Conservation (phyloP, 768 basidiomycete genomes). For the Tremella mesenterica region DNA sequence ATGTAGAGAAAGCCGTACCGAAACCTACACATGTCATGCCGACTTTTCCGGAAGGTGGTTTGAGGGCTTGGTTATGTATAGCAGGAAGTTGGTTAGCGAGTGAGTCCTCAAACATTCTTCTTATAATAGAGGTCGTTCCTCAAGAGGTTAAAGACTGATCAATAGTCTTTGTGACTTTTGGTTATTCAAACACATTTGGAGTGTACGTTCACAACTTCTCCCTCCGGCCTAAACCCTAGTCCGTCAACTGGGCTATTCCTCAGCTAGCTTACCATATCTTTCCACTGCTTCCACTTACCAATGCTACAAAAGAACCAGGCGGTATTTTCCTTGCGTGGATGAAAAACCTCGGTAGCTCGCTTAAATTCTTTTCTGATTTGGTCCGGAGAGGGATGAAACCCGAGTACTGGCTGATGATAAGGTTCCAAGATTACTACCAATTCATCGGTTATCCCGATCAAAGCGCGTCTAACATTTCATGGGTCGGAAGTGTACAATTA, state of each 20-base stretch:
- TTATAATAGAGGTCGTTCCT: not conserved
- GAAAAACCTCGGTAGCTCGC: not conserved
- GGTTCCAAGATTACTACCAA: conserved; percentile 46
- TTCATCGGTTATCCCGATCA: conserved; percentile 34
- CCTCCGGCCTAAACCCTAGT: no score
- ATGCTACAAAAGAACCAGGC: no score
- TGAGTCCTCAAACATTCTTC: not conserved
- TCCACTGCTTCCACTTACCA: no score
- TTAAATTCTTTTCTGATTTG: no score
- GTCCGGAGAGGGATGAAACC: not conserved
- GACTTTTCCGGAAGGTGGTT: conserved; percentile 17
- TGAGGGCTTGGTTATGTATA: conserved; percentile 17
- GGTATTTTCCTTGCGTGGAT: not conserved
- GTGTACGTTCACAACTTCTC: no score
- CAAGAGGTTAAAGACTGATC: not conserved
- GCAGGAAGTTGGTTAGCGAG: conserved; percentile 13
- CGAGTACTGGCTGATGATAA: not conserved
- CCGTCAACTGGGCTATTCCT: no score
- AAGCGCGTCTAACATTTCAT: conserved; percentile 37
- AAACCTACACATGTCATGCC: conserved; percentile 7
- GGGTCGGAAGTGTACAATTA: conserved; percentile 45
- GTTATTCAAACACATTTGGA: conserved; percentile 44
- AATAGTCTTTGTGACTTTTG: conserved; percentile 24
- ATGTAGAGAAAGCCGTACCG: conserved; percentile 3
- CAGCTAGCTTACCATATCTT: no score